These are phyloP conservation scores for Debaryomyces coudertii DNA, from an alignment of 1,139 yeast species.

Conservation along the genomic window DNA sequence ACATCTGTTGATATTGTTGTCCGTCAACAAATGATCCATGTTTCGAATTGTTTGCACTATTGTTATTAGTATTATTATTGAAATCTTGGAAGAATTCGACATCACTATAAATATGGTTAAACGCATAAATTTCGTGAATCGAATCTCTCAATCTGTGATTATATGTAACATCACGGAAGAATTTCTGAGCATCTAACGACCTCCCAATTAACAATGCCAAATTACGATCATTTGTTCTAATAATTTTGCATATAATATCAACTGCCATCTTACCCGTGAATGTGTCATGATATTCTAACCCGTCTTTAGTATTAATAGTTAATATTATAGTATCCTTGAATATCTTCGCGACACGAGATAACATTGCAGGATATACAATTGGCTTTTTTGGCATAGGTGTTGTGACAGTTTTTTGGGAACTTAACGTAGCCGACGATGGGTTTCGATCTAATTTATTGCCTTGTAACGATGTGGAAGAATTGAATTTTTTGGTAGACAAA, in stretches of 20 bases:
- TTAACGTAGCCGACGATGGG: conserved; percentile 34
- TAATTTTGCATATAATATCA: conserved; percentile 79
- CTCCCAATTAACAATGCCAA: conserved; percentile 87
- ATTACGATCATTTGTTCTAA: conserved; percentile 89
- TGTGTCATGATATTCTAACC: conserved; percentile 91
- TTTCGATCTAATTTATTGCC: conserved; percentile 33
- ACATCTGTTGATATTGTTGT: conserved; percentile 17
- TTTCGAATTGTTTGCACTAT: conserved; percentile 27
- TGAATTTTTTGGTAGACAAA: conserved; percentile 45
- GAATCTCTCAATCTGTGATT: conserved; percentile 92
- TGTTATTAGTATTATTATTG: conserved; percentile 20
- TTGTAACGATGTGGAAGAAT: conserved; percentile 39
- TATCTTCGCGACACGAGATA: conserved; percentile 81
- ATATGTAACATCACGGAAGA: conserved; percentile 94
- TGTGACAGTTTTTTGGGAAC: conserved; percentile 42
- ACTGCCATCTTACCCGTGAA: conserved; percentile 96
- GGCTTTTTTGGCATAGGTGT: conserved; percentile 56
- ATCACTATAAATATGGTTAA: conserved; percentile 59
- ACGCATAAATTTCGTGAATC: conserved; percentile 83
- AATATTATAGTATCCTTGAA: conserved; percentile 73
- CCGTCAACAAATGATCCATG: conserved; percentile 31
- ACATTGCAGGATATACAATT: conserved; percentile 81
- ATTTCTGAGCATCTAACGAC: conserved; percentile 90
- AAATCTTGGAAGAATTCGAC: conserved; percentile 43
- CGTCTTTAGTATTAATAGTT: conserved; percentile 87